Conservation (phyloP, 148 eudicot genomes). For the Nepenthes mirabilis region DNA sequence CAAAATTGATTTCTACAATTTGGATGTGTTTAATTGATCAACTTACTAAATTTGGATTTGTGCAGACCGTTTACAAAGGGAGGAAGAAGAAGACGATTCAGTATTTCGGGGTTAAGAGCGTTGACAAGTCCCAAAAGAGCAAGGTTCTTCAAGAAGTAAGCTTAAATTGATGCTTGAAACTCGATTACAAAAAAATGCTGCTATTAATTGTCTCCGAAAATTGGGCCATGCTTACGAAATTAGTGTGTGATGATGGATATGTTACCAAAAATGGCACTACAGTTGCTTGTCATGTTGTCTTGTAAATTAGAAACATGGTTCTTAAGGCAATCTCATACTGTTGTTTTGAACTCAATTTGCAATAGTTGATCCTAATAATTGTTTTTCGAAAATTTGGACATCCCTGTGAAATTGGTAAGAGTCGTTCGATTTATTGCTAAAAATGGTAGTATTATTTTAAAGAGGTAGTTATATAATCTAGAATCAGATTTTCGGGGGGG, state of each 20-base stretch:
- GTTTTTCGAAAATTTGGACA: too few relatives aligned
- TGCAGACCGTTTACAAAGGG: conserved; percentile 83
- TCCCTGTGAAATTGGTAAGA: too few relatives aligned
- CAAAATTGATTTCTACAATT: background rate
- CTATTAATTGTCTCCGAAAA: background rate
- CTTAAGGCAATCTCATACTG: too few relatives aligned
- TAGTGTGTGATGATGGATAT: background rate
- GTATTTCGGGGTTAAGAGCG: conserved; percentile 82
- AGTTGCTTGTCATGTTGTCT: too few relatives aligned
- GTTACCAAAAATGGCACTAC: background rate
- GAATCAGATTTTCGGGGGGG: background rate
- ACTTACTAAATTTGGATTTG: background rate
- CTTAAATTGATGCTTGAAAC: background rate
- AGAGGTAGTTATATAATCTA: background rate
- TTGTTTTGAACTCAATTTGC: too few relatives aligned
- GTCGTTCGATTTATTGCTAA: background rate
- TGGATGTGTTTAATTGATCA: background rate
- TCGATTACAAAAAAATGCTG: background rate
- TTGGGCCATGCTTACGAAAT: too few relatives aligned
- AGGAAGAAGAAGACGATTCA: conserved; percentile 90
- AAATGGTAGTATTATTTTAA: background rate
- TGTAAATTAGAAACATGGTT: too few relatives aligned
- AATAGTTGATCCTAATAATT: too few relatives aligned
- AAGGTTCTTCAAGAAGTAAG: conserved; percentile 96
- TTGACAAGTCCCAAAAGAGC: conserved; percentile 72